phyloP scores from a whole-genome alignment of 805 yeast genomes.

The Metschnikowia lunata region DNA sequence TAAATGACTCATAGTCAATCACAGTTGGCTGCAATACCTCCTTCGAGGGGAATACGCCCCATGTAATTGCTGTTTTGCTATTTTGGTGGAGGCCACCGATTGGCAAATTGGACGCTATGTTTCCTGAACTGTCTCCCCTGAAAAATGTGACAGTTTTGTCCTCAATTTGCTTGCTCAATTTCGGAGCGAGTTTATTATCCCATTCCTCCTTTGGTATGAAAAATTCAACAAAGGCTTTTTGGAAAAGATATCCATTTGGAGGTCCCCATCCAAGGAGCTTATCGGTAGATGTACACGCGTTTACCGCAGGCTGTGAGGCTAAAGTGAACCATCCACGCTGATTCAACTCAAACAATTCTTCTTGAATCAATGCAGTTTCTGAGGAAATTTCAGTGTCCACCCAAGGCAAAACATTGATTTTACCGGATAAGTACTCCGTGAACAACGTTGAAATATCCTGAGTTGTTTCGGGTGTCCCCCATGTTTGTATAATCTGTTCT shows the following conservation, averaged over 20 bases:
- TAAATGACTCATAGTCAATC: conserved; percentile 86
- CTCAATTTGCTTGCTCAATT: conserved; percentile 34
- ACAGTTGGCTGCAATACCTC: conserved; percentile 90
- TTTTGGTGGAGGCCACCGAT: conserved; percentile 27
- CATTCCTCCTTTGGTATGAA: conserved; percentile 73
- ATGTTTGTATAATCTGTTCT: conserved; percentile 59
- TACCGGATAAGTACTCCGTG: conserved; percentile 66
- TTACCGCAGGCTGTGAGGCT: conserved; percentile 94
- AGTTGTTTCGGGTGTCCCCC: conserved; percentile 71
- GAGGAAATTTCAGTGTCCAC: conserved; percentile 79
- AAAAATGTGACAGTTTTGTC: conserved; percentile 65
- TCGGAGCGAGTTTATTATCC: conserved; percentile 52
- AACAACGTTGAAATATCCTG: conserved; percentile 65
- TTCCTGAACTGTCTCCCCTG: conserved; percentile 58
- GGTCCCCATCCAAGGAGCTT: conserved; percentile 98
- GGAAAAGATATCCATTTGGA: conserved; percentile 78
- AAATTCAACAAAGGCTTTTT: conserved; percentile 84
- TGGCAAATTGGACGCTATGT: conserved; percentile 58
- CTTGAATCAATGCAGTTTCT: conserved; percentile 91
- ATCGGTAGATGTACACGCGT: conserved; percentile 74
- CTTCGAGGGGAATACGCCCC: conserved; percentile 95
- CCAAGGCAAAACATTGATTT: conserved; percentile 84
- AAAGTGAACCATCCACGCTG: conserved; percentile 74
- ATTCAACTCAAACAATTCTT: conserved; percentile 77
- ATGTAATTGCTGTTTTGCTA: conserved; percentile 80